A percentile compares a stretch with the other conserved stretches of the same genome.
Conservation (phyloP, 1,284 basidiomycete species). For the Ceratobasidium sp. region DNA sequence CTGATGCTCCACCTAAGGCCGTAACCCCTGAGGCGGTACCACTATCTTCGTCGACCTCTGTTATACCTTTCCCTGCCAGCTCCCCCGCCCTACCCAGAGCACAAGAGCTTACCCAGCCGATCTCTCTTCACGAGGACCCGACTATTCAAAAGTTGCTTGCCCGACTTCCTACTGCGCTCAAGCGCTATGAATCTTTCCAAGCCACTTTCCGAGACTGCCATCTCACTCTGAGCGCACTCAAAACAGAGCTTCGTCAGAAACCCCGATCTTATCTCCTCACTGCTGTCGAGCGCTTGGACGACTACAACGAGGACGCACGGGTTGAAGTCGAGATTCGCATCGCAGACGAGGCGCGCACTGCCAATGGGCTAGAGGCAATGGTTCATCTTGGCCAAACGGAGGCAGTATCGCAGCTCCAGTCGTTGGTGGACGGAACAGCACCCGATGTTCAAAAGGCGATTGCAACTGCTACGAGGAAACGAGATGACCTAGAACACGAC, state of each 20-base stretch:
- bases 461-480: slow-evolving; percentile 62
- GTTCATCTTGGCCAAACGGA: slow-evolving; percentile 65
- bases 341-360: slow-evolving; percentile 76
- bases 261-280: slow-evolving; percentile 56
- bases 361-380: slow-evolving; percentile 74
- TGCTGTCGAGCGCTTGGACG: slow-evolving; percentile 71
- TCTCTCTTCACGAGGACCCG: neutral
- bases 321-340: slow-evolving; percentile 86
- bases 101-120: neutral
- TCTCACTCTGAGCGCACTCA: slow-evolving; percentile 65
- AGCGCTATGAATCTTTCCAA: slow-evolving; percentile 54
- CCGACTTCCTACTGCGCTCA: slow-evolving; percentile 14
- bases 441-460: slow-evolving; percentile 58
- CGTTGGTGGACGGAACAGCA: slow-evolving; percentile 68
- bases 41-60: neutral
- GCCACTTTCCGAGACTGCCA: slow-evolving; percentile 73
- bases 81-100: slow-evolving; percentile 1
- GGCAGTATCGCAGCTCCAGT: slow-evolving; percentile 61
- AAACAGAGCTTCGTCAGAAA: slow-evolving; percentile 45
- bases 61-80: slow-evolving; percentile 5
- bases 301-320: slow-evolving; percentile 82
- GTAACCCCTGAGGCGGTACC: neutral
- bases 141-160: slow-evolving; percentile 19
- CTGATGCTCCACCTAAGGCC: neutral
- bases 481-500: slow-evolving; percentile 82